phyloP scores from a whole-genome alignment of 1,139 yeast genomes.

The Candida albicans region DNA sequence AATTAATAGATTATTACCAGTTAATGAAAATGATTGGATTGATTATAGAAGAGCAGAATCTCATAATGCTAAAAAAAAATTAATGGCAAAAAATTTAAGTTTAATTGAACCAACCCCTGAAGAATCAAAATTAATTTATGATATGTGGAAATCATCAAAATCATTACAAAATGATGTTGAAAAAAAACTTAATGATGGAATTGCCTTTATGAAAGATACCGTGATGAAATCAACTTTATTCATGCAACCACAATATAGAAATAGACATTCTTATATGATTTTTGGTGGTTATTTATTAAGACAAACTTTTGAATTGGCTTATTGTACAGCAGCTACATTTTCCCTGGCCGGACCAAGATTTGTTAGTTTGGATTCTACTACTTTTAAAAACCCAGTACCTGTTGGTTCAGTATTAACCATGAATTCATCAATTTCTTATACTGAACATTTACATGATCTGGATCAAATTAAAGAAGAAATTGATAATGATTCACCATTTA shows the following conservation, averaged over 20 bases:
- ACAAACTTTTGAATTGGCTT: conserved; percentile 90
- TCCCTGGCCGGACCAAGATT: conserved; percentile 83
- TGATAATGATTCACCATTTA: conserved; percentile 40
- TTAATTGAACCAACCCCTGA: conserved; percentile 67
- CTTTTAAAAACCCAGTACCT: conserved; percentile 91
- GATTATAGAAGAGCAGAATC: conserved; percentile 89
- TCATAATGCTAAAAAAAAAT: conserved; percentile 80
- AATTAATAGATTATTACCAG: conserved; percentile 75
- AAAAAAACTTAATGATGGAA: conserved; percentile 23
- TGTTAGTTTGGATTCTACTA: conserved; percentile 85
- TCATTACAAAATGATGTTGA: conserved; percentile 28
- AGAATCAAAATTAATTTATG: conserved; percentile 74
- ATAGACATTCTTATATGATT: conserved; percentile 90
- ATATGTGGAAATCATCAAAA: conserved; percentile 68
- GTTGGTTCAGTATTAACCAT: conserved; percentile 86
- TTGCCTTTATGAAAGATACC: conserved; percentile 71
- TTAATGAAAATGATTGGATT: conserved; percentile 70
- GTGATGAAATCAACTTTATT: conserved; percentile 69
- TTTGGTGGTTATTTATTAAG: conserved; percentile 92
- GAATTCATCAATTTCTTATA: conserved; percentile 80
- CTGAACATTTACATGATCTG: conserved; percentile 64
- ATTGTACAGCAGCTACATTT: conserved; percentile 88
- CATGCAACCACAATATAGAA: conserved; percentile 96
- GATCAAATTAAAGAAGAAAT: conserved; percentile 20
- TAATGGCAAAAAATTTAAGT: conserved; percentile 64